Evolutionary conservation across 768 basidiomycete genomes (phyloP).

Genomic region (Serendipita sp.): DNA sequence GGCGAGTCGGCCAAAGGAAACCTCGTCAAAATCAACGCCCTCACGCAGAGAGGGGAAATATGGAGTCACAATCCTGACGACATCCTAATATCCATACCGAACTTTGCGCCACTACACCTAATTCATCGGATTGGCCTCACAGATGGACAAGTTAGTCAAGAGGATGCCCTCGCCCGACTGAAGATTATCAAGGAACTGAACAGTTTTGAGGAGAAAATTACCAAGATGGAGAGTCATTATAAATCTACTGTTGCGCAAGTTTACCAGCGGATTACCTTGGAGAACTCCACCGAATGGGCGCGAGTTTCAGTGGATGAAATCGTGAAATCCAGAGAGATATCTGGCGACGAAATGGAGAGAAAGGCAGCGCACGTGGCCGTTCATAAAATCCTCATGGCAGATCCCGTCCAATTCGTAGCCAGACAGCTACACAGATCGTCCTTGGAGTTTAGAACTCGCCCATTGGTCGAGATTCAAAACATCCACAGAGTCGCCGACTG

Average conservation of each 20-base stretch:
- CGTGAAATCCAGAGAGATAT: conserved; percentile 31
- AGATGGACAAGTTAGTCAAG: conserved; percentile 18
- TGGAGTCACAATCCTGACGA: conserved; percentile 36
- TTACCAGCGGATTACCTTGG: conserved; percentile 32
- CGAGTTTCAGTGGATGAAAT: conserved; percentile 36
- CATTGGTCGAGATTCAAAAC: conserved; percentile 36
- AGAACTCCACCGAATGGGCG: conserved; percentile 37
- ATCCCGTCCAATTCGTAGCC: conserved; percentile 38
- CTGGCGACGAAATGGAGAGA: conserved; percentile 21
- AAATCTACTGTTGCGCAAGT: conserved; percentile 21
- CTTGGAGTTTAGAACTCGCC: conserved; percentile 49
- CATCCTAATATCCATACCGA: conserved; percentile 44
- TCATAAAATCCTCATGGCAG: conserved; percentile 50
- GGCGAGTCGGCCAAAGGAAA: background rate
- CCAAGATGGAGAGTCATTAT: conserved; percentile 23
- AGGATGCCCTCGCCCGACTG: conserved; percentile 43
- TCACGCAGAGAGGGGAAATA: conserved; percentile 33
- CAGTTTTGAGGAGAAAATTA: conserved; percentile 33
- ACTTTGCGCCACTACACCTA: conserved; percentile 33
- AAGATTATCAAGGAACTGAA: conserved; percentile 47
- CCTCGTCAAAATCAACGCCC: conserved; percentile 14
- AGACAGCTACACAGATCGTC: conserved; percentile 30
- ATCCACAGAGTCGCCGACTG: conserved; percentile 34
- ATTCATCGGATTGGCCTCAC: conserved; percentile 32
- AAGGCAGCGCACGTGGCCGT: conserved; percentile 33